Conservation (phyloP, 1,284 basidiomycete species). For the Kalmanozyma brasiliensis region DNA sequence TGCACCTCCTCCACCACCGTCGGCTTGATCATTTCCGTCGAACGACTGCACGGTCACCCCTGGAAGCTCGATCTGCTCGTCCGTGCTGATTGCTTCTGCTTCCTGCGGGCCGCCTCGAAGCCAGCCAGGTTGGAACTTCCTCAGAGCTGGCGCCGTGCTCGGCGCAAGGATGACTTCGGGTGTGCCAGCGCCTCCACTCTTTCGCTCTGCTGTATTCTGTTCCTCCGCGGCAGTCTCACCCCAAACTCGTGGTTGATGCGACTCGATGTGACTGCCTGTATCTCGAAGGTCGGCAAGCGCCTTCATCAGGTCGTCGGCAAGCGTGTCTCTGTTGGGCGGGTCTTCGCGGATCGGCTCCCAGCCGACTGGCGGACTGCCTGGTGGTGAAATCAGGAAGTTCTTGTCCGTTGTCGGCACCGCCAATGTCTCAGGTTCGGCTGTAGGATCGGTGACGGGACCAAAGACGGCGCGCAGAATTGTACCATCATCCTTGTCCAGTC, state of each 20-base stretch:
- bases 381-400: constrained; percentile 97
- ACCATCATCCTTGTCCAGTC: constrained; percentile 24
- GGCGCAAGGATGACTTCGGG: constrained; percentile 41
- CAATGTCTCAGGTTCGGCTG: constrained; percentile 41
- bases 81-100: not conserved
- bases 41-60: constrained; percentile 60
- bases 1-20: constrained; percentile 7
- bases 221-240: constrained; percentile 9
- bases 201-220: not conserved
- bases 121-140: constrained; percentile 31
- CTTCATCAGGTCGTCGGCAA: constrained; percentile 86
- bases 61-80: constrained; percentile 44
- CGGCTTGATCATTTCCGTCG: constrained; percentile 35
- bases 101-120: constrained; percentile 6
- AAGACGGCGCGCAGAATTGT: constrained; percentile 40
- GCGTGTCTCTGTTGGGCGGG: constrained; percentile 84
- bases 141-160: constrained; percentile 22
- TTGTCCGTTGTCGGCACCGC: constrained; percentile 77
- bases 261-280: constrained; percentile 48
- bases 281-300: constrained; percentile 61
- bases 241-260: constrained; percentile 39
- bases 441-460: constrained; percentile 19
- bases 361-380: constrained; percentile 95
- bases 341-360: constrained; percentile 94
- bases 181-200: constrained; percentile 24